Evolutionary conservation across 805 yeast genomes (phyloP).

Genomic region (Deakozyma indianensis): DNA sequence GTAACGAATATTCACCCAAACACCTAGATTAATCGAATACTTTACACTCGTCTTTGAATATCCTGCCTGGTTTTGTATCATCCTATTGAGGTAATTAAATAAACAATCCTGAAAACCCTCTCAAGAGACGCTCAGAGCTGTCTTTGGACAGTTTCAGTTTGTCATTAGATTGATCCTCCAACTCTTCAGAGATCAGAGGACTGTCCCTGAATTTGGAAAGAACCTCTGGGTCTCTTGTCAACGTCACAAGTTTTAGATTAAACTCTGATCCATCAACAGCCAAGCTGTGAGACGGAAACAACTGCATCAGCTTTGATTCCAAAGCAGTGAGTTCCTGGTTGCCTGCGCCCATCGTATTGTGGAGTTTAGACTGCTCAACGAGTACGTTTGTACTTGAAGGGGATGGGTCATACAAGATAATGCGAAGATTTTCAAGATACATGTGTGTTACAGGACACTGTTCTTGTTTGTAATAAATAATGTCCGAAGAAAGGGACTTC

Average conservation of each 20-base stretch:
- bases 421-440: slow-evolving; percentile 13
- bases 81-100: too few species aligned
- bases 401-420: slow-evolving; percentile 15
- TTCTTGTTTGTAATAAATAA: slow-evolving; percentile 17
- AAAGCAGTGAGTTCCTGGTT: slow-evolving; percentile 4
- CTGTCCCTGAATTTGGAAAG: slow-evolving; percentile 4
- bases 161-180: slow-evolving; percentile 1
- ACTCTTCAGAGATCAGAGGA: slow-evolving; percentile 3
- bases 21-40: too few species aligned
- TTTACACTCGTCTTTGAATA: too few species aligned
- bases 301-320: slow-evolving; percentile 3
- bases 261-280: neutral
- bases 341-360: neutral
- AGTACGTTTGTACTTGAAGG: neutral
- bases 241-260: slow-evolving; percentile 3
- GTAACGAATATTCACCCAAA: too few species aligned
- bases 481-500: slow-evolving; percentile 6
- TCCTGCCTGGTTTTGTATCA: too few species aligned
- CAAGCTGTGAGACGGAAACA: neutral
- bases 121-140: neutral
- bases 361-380: neutral
- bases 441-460: slow-evolving; percentile 20
- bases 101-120: slow-evolving; percentile 3
- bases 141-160: slow-evolving; percentile 2
- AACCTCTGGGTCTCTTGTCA: slow-evolving; percentile 8